Evolutionary conservation across 1,139 yeast species (phyloP).

Genomic region (Kodamaea alishanica): DNA sequence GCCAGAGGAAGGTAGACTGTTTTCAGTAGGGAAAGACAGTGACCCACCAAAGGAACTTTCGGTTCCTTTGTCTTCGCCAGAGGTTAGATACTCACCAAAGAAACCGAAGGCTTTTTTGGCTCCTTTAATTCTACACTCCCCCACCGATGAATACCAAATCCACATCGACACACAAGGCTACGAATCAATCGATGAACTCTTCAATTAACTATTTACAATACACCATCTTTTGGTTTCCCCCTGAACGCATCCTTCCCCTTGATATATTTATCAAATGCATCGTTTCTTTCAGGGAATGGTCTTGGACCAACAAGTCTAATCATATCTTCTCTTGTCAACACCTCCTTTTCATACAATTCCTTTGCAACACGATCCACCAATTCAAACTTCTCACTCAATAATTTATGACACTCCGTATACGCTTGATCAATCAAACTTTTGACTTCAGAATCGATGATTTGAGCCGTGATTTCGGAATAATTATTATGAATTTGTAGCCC

Average conservation of each 20-base stretch:
- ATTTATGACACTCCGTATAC: slow-evolving; percentile 47
- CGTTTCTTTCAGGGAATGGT: slow-evolving; percentile 74
- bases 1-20: too few species aligned
- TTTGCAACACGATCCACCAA: slow-evolving; percentile 70
- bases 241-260: slow-evolving; percentile 40
- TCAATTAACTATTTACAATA: slow-evolving; percentile 7
- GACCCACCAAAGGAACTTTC: too few species aligned
- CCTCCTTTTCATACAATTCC: slow-evolving; percentile 63
- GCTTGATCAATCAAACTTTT: slow-evolving; percentile 56
- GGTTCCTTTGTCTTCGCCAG: too few species aligned
- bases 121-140: background rate
- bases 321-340: slow-evolving; percentile 80
- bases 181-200: slow-evolving; percentile 23
- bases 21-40: too few species aligned
- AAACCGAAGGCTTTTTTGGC: too few species aligned
- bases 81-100: too few species aligned
- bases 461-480: slow-evolving; percentile 67
- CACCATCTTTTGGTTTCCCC: slow-evolving; percentile 13
- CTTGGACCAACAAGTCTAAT: slow-evolving; percentile 67
- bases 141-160: slow-evolving; percentile 3
- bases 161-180: slow-evolving; percentile 13
- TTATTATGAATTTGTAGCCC: slow-evolving; percentile 61
- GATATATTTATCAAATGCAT: slow-evolving; percentile 75
- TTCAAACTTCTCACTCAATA: slow-evolving; percentile 55
- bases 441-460: slow-evolving; percentile 62